Evolutionary conservation across 148 eudicot genomes (phyloP), one percentile per base, ranked within the genome.

Genomic region (Rhododendron ferrugineum): DNA sequence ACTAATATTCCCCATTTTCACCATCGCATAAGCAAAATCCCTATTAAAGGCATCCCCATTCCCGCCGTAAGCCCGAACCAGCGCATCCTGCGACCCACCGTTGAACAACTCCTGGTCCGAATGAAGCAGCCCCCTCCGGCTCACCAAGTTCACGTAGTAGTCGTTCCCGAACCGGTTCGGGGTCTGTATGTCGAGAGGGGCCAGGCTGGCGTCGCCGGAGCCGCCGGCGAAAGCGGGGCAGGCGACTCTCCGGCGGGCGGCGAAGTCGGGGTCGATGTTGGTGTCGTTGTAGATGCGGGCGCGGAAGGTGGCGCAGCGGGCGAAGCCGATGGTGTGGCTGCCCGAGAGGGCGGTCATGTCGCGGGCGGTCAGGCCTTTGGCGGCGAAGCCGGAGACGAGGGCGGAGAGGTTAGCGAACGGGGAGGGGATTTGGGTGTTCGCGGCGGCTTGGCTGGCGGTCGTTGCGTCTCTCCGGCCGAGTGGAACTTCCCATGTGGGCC

Each of bases 291-390:
- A 88, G 26, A 93, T 84, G 80, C 85, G 93, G 82, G 84, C 16
- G 1, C 92, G 83, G 83, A 90, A 93, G 86, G 84, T 88, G 79
- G 22, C 15, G 86, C 95, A 93, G 8, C 85, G 90, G 52, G 92
- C 92, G 20, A 74, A 88, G 49, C 93, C 93, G 50, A 93, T 86
- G 40, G 95, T 90, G 90, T 93, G 95, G 83, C 86, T 90, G 7
- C 95, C 95, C 1, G 94, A 92, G 26, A 92, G 92, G 36, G 91
- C 91, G 30, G 92, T 90, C 92, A 93, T 89, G 54, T 93, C 95
- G 1, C 81, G 68, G 64, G 85, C 87, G 22, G 64, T 46, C 22
- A 93, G 88, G 49, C 89, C 88, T 50, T 93, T 88, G 84, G 79
- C 44, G 11, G 85, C 34, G 26, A 93, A 92, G 76, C 85, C 78